A percentile compares a stretch with the other conserved stretches of the same genome.
phyloP scores from a whole-genome alignment of 352 stramenopile genomes.

The Phytophthora citrophthora region DNA sequence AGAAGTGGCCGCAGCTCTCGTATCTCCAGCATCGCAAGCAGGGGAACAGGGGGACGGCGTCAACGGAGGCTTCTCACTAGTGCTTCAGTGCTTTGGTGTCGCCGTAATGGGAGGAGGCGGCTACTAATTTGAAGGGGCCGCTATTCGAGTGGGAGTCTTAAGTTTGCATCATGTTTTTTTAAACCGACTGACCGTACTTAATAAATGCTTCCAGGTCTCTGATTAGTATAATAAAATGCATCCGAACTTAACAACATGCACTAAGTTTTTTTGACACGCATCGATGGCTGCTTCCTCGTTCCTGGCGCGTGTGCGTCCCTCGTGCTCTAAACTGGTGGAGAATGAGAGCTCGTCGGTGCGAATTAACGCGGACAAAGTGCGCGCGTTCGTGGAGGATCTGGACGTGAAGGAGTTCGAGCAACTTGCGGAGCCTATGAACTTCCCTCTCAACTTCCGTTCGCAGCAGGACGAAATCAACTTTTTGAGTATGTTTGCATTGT shows the following conservation, averaged over 20 bases:
- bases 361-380: conserved; percentile 56
- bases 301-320: conserved; percentile 55
- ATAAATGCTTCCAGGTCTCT: too few species aligned
- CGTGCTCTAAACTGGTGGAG: conserved; percentile 57
- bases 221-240: too few species aligned
- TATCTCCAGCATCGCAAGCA: conserved; percentile 71
- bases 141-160: too few species aligned
- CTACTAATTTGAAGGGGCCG: too few species aligned
- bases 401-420: conserved; percentile 59
- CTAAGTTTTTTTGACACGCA: neutral
- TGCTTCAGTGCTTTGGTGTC: conserved; percentile 5
- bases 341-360: conserved; percentile 52
- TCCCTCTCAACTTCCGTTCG: conserved; percentile 80
- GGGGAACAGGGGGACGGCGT: conserved; percentile 9
- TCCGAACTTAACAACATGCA: conserved; percentile 5
- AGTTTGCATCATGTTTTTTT: too few species aligned
- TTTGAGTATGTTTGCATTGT: conserved; percentile 48
- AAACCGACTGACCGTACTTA: too few species aligned
- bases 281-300: conserved; percentile 38
- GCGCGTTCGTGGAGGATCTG: conserved; percentile 55
- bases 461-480: conserved; percentile 82
- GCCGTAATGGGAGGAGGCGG: conserved; percentile 24
- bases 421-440: conserved; percentile 56
- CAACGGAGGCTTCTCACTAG: conserved; percentile 17
- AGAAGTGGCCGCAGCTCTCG: conserved; percentile 84